These are phyloP conservation scores for Thymus quinquecostatus DNA, from an alignment of 257 asterid species.

Conservation along the genomic window DNA sequence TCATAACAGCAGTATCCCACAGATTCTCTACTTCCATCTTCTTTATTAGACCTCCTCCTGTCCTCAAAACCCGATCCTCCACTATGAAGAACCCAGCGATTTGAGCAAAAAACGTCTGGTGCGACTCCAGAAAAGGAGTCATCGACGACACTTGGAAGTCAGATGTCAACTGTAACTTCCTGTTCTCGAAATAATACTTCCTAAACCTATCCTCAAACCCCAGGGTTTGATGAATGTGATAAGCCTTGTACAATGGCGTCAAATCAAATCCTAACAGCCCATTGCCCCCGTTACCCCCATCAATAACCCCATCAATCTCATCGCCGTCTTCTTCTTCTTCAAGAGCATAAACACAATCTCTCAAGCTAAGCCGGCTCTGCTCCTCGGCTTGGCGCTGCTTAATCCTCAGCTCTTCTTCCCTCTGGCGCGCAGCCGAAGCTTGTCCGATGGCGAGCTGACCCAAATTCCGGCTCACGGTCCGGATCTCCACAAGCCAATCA, in stretches of 20 bases:
- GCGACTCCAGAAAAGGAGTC: slow-evolving; percentile 95
- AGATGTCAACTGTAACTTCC: slow-evolving; percentile 92
- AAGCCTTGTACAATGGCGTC: slow-evolving; percentile 83
- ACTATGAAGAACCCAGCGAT: slow-evolving; percentile 96
- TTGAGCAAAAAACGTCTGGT: slow-evolving; percentile 94
- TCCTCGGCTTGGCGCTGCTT: slow-evolving; percentile 98
- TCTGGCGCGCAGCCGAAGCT: slow-evolving; percentile 93
- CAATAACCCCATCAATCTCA: slow-evolving; percentile 53
- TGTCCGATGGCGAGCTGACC: slow-evolving; percentile 99
- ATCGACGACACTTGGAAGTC: slow-evolving; percentile 98
- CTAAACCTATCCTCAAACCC: slow-evolving; percentile 83
- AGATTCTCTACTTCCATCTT: slow-evolving; percentile 89
- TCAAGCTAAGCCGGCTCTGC: slow-evolving; percentile 84
- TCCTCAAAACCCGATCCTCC: slow-evolving; percentile 89
- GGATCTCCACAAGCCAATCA: slow-evolving; percentile 96
- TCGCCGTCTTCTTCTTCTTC: slow-evolving; percentile 91
- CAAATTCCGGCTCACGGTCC: slow-evolving; percentile 75
- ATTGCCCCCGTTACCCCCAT: slow-evolving; percentile 47
- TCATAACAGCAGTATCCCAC: slow-evolving; percentile 97
- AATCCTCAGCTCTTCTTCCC: slow-evolving; percentile 89
- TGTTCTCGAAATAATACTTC: slow-evolving; percentile 86
- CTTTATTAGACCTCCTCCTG: slow-evolving; percentile 87
- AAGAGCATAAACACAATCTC: slow-evolving; percentile 84
- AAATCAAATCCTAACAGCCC: slow-evolving; percentile 78
- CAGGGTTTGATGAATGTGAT: slow-evolving; percentile 83